Conservation (phyloP, 305 asterid species). For the Fraxinus sp. region DNA sequence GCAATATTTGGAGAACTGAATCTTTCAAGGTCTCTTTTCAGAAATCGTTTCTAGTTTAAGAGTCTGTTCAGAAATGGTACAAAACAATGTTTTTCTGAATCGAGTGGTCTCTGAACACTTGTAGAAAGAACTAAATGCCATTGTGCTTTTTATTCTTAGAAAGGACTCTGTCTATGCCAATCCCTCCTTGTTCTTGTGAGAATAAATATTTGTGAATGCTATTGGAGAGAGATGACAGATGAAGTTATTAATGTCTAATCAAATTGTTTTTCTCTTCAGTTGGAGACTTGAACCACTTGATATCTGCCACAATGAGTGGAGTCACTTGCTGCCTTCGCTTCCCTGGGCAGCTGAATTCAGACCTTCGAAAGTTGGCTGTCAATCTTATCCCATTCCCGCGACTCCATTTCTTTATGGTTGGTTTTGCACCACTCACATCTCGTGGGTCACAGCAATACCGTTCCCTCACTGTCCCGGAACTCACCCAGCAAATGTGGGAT, state of each 20-base stretch:
- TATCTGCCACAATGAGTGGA: conserved; percentile 41
- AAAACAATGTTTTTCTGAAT: background rate
- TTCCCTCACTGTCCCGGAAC: conserved; percentile 31
- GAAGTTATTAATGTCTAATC: background rate
- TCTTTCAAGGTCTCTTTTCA: background rate
- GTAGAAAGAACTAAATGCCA: background rate
- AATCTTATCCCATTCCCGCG: conserved; percentile 37
- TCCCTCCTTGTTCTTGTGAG: background rate
- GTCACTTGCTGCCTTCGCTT: conserved; percentile 41
- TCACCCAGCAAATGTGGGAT: conserved; percentile 18
- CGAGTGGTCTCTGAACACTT: background rate
- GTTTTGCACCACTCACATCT: conserved; percentile 35
- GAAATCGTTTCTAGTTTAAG: background rate
- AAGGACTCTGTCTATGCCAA: background rate
- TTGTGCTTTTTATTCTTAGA: background rate
- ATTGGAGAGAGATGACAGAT: background rate
- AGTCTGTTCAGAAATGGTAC: background rate
- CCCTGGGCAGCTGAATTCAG: conserved; percentile 40
- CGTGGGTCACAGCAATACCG: conserved; percentile 36
- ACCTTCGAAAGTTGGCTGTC: conserved; percentile 36
- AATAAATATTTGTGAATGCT: background rate
- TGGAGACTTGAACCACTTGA: conserved; percentile 38
- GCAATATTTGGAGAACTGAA: background rate
- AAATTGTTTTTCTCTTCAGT: conserved; percentile 5
- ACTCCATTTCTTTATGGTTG: conserved; percentile 37